Conservation (phyloP, 2,329 filamentous ascomycete genomes). For the Fusarium coicis region DNA sequence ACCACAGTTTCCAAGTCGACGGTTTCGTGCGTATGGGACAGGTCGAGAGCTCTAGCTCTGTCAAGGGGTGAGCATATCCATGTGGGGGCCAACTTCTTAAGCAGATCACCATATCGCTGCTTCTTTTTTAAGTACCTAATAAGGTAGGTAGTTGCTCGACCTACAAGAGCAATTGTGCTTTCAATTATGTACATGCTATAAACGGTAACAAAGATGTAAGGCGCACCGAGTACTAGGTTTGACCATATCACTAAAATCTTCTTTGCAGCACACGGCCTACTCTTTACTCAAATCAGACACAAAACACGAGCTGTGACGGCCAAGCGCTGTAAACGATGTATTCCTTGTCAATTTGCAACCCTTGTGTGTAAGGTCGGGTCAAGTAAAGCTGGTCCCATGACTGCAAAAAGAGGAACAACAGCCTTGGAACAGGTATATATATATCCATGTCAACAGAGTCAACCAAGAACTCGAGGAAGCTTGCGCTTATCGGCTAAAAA, state of each 20-base stretch:
- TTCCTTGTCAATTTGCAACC: conserved; percentile 25
- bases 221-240: background rate
- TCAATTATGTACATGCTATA: background rate
- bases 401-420: conserved; percentile 34
- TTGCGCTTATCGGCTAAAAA: background rate
- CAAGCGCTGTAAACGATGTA: conserved; percentile 18
- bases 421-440: conserved; percentile 22
- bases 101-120: background rate
- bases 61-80: conserved; percentile 32
- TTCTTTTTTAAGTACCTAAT: background rate
- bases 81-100: conserved; percentile 21
- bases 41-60: conserved; percentile 9
- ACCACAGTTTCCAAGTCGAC: background rate
- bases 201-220: background rate
- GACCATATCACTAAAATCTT: background rate
- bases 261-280: background rate
- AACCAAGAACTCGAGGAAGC: conserved; percentile 1
- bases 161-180: conserved; percentile 3
- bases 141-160: background rate
- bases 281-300: background rate
- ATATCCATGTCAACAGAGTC: conserved; percentile 22
- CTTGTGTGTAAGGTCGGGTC: conserved; percentile 37
- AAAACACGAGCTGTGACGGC: conserved; percentile 1
- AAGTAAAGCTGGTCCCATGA: conserved; percentile 39
- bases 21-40: background rate